phyloP scores from a whole-genome alignment of 129 eudicot genomes.

The Helichrysum umbraculigerum region DNA sequence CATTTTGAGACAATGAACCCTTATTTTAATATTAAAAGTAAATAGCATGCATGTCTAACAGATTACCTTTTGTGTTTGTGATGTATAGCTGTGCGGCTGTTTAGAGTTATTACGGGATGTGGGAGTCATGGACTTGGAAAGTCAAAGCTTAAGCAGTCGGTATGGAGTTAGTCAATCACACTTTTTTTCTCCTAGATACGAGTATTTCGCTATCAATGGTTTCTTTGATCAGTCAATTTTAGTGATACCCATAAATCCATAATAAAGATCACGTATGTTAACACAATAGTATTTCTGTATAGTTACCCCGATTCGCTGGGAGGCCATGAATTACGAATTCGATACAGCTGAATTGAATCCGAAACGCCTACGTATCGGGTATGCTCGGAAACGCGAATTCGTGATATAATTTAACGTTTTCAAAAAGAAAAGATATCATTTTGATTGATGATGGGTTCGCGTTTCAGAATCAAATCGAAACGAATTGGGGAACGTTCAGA shows the following conservation, averaged over 20 bases:
- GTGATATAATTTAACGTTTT: too few species aligned
- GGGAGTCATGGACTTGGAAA: slow-evolving; percentile 87
- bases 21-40: background rate
- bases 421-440: too few species aligned
- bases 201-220: background rate
- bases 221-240: background rate
- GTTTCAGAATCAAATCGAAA: too few species aligned
- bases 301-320: too few species aligned
- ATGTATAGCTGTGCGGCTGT: slow-evolving; percentile 69
- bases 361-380: too few species aligned
- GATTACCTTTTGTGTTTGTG: slow-evolving; percentile 8
- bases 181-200: background rate
- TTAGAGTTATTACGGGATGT: slow-evolving; percentile 95
- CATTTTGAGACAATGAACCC: too few species aligned
- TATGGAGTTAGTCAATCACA: slow-evolving; percentile 30
- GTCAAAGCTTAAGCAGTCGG: slow-evolving; percentile 90
- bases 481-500: too few species aligned
- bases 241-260: background rate
- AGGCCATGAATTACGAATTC: too few species aligned
- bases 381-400: too few species aligned
- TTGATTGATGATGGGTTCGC: too few species aligned
- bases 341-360: too few species aligned
- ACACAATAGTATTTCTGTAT: too few species aligned
- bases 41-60: background rate
- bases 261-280: background rate